Percentiles rank a stretch among this genome's conserved stretches.
Conservation (phyloP, 768 basidiomycete genomes). For the Lactarius vividus region DNA sequence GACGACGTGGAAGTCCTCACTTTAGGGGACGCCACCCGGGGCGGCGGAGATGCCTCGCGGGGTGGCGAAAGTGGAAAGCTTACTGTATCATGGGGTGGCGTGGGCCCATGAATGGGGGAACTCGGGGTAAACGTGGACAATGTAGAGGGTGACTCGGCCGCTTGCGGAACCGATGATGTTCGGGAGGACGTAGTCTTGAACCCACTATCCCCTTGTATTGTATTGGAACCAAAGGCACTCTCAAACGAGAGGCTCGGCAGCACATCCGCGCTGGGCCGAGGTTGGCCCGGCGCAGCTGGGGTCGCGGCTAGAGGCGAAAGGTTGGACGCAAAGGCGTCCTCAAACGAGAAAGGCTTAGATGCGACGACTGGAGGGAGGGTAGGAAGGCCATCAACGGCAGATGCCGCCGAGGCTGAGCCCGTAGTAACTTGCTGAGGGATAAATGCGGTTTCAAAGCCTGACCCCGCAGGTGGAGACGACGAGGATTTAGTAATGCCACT, state of each 20-base stretch:
- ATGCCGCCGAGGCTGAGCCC: slow-evolving; percentile 8
- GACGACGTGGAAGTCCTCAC: slow-evolving; percentile 58
- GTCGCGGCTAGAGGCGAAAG: slow-evolving; percentile 11
- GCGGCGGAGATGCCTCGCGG: slow-evolving; percentile 43
- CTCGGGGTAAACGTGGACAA: slow-evolving; percentile 41
- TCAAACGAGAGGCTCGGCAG: slow-evolving; percentile 41
- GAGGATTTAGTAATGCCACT: slow-evolving; percentile 2
- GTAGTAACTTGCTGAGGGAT: slow-evolving; percentile 22
- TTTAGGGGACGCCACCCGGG: slow-evolving; percentile 54
- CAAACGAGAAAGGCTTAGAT: slow-evolving; percentile 24
- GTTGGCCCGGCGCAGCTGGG: slow-evolving; percentile 20
- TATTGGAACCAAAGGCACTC: slow-evolving; percentile 42
- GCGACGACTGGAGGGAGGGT: slow-evolving; percentile 16
- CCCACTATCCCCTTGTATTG: slow-evolving; percentile 33
- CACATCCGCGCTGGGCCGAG: slow-evolving; percentile 1
- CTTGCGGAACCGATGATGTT: slow-evolving; percentile 31
- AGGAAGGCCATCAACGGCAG: slow-evolving; percentile 20
- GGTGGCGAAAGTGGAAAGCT: slow-evolving; percentile 31
- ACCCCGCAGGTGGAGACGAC: slow-evolving; percentile 19
- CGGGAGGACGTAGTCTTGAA: slow-evolving; percentile 39
- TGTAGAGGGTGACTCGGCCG: slow-evolving; percentile 31
- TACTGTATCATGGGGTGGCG: slow-evolving; percentile 26
- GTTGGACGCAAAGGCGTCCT: slow-evolving; percentile 6
- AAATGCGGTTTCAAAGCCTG: slow-evolving; percentile 40
- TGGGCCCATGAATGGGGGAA: slow-evolving; percentile 39